phyloP scores from a whole-genome alignment of 495 filamentous ascomycete genomes.

The Trichocladium antarcticum region DNA sequence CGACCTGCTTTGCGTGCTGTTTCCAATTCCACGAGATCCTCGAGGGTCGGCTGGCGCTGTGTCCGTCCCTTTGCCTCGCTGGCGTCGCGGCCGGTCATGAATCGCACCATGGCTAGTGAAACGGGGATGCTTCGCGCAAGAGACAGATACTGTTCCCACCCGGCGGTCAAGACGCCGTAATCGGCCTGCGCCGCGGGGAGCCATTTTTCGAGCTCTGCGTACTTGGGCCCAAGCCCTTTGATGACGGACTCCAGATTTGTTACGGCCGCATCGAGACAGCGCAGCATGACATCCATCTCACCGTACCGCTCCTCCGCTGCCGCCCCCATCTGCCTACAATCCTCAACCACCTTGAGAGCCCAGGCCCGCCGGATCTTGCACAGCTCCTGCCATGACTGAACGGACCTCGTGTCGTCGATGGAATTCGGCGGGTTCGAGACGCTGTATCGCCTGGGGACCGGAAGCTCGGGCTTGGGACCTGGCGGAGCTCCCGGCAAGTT shows the following conservation, averaged over 20 bases:
- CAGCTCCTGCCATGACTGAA: conserved; percentile 72
- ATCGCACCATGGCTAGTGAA: conserved; percentile 40
- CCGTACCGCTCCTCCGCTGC: conserved; percentile 39
- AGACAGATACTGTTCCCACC: conserved; percentile 57
- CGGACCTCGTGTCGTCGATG: conserved; percentile 57
- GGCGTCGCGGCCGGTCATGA: conserved; percentile 41
- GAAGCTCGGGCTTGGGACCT: conserved; percentile 38
- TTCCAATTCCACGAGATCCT: conserved; percentile 59
- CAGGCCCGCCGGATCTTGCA: conserved; percentile 64
- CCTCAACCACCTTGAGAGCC: conserved; percentile 56
- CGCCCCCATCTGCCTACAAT: conserved; percentile 49
- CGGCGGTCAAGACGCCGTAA: conserved; percentile 50
- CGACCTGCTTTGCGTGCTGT: conserved; percentile 55
- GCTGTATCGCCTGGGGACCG: conserved; percentile 48
- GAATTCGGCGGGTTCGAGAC: conserved; percentile 57
- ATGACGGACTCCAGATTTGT: conserved; percentile 71
- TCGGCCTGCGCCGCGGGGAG: conserved; percentile 58
- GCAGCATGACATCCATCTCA: conserved; percentile 60
- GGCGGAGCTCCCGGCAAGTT: conserved; percentile 30
- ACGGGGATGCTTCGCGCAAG: conserved; percentile 51
- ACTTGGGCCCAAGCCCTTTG: conserved; percentile 60
- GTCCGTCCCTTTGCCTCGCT: conserved; percentile 29
- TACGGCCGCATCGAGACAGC: conserved; percentile 64
- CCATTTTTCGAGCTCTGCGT: conserved; percentile 62
- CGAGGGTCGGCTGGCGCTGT: conserved; percentile 44